Conservation (phyloP, 345 rosid genomes). For the Hypericum androsaemum region DNA sequence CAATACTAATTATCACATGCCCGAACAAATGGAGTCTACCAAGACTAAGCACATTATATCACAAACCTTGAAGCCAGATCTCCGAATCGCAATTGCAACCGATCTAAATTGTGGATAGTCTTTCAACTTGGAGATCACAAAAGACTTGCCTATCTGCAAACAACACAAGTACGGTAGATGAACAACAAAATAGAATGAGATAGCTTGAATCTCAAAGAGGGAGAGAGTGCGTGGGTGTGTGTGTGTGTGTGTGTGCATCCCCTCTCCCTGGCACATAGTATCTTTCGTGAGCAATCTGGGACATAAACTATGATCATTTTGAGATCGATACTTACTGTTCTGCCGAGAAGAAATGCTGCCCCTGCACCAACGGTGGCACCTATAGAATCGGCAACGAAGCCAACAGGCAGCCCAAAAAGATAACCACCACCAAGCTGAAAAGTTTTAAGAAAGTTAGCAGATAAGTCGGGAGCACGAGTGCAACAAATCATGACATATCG, state of each 20-base stretch:
- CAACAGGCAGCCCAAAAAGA: slow-evolving; percentile 20
- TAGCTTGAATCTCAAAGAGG: no score
- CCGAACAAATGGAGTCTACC: neutral
- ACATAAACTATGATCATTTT: no score
- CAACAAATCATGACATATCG: neutral
- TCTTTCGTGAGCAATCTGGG: no score
- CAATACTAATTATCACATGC: neutral
- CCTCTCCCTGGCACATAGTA: no score
- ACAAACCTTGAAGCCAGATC: slow-evolving; percentile 52
- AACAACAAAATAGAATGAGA: neutral
- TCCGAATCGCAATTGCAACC: slow-evolving; percentile 32
- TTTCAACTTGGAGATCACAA: slow-evolving; percentile 15
- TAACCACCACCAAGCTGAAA: slow-evolving; percentile 24
- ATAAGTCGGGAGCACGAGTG: neutral
- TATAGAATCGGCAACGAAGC: slow-evolving; percentile 18
- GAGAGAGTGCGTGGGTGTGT: no score
- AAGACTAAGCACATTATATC: neutral
- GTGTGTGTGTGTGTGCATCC: no score
- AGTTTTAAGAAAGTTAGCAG: neutral
- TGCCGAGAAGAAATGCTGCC: slow-evolving; percentile 25
- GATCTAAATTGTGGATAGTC: slow-evolving; percentile 48
- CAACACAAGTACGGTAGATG: neutral
- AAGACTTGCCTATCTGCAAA: slow-evolving; percentile 46
- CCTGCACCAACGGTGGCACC: slow-evolving; percentile 24
- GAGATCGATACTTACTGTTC: slow-evolving; percentile 19